phyloP scores from a whole-genome alignment of 83 land plant genomes.

The Thuja plicata region DNA sequence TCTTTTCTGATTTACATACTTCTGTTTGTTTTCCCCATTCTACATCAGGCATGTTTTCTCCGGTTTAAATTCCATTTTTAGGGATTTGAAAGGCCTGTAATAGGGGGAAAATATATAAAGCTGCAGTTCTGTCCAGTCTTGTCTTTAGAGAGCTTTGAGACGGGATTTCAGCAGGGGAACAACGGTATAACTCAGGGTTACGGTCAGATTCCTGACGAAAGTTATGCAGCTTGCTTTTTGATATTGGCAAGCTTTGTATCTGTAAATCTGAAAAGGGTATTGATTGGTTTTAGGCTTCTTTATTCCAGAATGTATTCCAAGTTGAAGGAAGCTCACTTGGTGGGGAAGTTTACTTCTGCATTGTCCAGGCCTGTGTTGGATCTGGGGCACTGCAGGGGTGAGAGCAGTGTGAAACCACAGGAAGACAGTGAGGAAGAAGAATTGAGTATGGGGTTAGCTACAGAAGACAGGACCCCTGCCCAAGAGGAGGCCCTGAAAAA shows the following conservation, averaged over 20 bases:
- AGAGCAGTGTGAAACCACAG: constrained; percentile 21
- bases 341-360: constrained; percentile 20
- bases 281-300: not conserved
- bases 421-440: constrained; percentile 17
- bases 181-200: not conserved
- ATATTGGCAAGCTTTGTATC: not conserved
- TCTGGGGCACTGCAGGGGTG: constrained; percentile 38
- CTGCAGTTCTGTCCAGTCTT: not conserved
- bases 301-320: constrained; percentile 19
- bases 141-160: not conserved
- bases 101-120: not conserved
- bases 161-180: not conserved
- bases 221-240: not conserved
- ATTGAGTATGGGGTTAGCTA: not conserved
- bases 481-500: constrained; percentile 23
- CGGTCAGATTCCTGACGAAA: not conserved
- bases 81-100: not conserved
- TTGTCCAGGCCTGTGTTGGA: constrained; percentile 28
- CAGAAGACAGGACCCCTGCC: constrained; percentile 25
- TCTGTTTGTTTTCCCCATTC: not conserved
- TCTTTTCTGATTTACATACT: not conserved
- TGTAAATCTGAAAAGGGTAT: not conserved
- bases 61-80: not conserved
- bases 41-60: not conserved
- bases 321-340: constrained; percentile 26